These are phyloP conservation scores for Ophiosphaerella herpotricha DNA, from an alignment of 2,329 filamentous ascomycete species.

Conservation along the genomic window DNA sequence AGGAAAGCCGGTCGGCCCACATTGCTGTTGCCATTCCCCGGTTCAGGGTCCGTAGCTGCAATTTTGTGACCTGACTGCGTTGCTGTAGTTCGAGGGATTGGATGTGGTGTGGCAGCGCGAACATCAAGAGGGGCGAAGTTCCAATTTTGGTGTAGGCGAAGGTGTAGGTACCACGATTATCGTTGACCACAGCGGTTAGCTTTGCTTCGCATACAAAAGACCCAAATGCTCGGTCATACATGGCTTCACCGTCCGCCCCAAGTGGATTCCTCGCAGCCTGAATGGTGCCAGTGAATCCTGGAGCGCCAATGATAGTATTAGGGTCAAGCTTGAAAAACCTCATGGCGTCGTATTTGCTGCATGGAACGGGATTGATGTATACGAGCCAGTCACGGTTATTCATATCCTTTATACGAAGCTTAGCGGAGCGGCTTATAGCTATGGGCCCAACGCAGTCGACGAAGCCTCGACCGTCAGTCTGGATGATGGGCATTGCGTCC, in stretches of 20 bases:
- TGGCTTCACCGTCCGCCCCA: slow-evolving; percentile 61
- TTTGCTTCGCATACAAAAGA: slow-evolving; percentile 70
- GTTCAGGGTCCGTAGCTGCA: slow-evolving; percentile 77
- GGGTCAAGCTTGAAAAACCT: slow-evolving; percentile 68
- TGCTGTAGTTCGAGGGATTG: slow-evolving; percentile 70
- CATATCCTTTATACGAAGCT: slow-evolving; percentile 74
- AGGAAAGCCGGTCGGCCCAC: slow-evolving; percentile 61
- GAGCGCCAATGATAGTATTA: slow-evolving; percentile 65
- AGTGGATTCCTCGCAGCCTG: slow-evolving; percentile 80
- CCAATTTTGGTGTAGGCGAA: slow-evolving; percentile 77
- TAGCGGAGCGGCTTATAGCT: slow-evolving; percentile 68
- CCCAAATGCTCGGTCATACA: slow-evolving; percentile 78
- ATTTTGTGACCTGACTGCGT: slow-evolving; percentile 52
- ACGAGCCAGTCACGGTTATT: slow-evolving; percentile 74
- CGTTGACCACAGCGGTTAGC: slow-evolving; percentile 66
- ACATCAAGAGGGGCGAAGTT: slow-evolving; percentile 74
- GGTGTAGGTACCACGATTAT: slow-evolving; percentile 66
- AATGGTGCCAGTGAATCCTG: slow-evolving; percentile 74
- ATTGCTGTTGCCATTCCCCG: slow-evolving; percentile 81
- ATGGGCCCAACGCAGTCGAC: slow-evolving; percentile 62
- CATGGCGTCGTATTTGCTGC: slow-evolving; percentile 61
- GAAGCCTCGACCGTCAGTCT: slow-evolving; percentile 73
- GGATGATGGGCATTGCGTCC: slow-evolving; percentile 71
- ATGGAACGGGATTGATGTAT: slow-evolving; percentile 66
- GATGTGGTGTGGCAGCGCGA: slow-evolving; percentile 83